These are phyloP conservation scores for Tilletia caries DNA, from an alignment of 1,284 basidiomycete genomes.

Conservation along the genomic window DNA sequence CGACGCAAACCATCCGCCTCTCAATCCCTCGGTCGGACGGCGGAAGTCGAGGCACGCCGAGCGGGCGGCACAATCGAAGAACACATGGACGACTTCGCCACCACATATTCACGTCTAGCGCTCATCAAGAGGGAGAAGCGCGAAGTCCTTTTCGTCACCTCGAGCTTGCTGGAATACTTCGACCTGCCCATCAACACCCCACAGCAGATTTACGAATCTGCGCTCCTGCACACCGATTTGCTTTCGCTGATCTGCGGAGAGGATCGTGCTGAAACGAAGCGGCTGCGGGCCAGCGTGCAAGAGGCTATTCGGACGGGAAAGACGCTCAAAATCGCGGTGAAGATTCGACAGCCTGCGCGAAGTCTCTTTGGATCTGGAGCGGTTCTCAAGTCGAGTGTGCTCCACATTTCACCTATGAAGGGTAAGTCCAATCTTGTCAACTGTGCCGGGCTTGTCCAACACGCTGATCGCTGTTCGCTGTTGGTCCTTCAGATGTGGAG, in stretches of 20 bases:
- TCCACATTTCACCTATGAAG: background rate
- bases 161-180: constrained; percentile 16
- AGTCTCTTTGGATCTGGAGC: background rate
- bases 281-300: background rate
- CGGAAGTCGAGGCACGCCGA: background rate
- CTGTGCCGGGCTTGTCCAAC: background rate
- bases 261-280: constrained; percentile 8
- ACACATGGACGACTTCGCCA: constrained; percentile 24
- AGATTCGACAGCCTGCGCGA: constrained; percentile 5
- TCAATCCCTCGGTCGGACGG: background rate
- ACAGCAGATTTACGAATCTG: constrained; percentile 16
- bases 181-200: constrained; percentile 12
- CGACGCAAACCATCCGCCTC: background rate
- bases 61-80: constrained; percentile 18
- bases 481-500: background rate
- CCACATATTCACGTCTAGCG: constrained; percentile 20
- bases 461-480: background rate
- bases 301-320: constrained; percentile 11
- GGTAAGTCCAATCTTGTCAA: background rate
- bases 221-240: constrained; percentile 22
- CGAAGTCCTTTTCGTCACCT: constrained; percentile 25
- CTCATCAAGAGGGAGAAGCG: constrained; percentile 25
- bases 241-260: constrained; percentile 19
- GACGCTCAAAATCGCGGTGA: constrained; percentile 5
- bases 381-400: background rate